Base-by-base conservation (phyloP, 192 early-diverging fungal genomes). In the Thamnidium elegans region DNA sequence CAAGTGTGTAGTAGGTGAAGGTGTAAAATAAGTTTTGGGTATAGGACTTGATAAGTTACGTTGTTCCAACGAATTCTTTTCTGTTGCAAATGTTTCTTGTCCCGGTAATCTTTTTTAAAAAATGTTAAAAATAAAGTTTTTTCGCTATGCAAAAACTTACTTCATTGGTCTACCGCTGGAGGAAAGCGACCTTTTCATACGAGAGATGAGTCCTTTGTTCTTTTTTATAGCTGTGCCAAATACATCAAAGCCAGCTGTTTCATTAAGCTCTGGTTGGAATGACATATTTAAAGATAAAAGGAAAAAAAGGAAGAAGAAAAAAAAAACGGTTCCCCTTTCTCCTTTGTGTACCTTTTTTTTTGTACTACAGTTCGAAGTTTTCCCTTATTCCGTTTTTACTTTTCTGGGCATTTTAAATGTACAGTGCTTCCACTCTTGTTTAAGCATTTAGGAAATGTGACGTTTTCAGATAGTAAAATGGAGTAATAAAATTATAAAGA, bases 171-270 rank as follows among this genome's bases (percentile, higher is more conserved):
- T 63, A 15, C 47, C 61, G 4, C 17, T 50, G 14, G 61, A 48
- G 21, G 61, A 63, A 45, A 63, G 48, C 6, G 61, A 63, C 2
- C 61, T 47, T 15, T 63, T 63, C 61, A 63, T 50, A 36, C 61
- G 32, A 6, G 36, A 59, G 14, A 59, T 59, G 43, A 59, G 17
- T 44, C 43, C 43, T 21, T 23, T 59, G 8, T 59, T 59, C 43
- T 45, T 59, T 26, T 45, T 59, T 4, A 58, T 42, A 11, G 34
- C 32, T 13, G n/a, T 34, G 17, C 58, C 58, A 45, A 59, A 45
- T 45, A 59, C 21, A 14, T 59, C 58, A 39, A 59, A 21, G 20
- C 58, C 58, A 59, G 58, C 14, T 19, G 42, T 21, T 44, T 19
- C 20, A 23, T 36, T 21, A 59, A 3, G 21, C 6, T 59, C 58